A percentile compares a stretch with the other conserved stretches of the same genome.
These are phyloP conservation scores for Psilocybe azurescens DNA, from an alignment of 768 basidiomycete genomes.

Conservation along the genomic window DNA sequence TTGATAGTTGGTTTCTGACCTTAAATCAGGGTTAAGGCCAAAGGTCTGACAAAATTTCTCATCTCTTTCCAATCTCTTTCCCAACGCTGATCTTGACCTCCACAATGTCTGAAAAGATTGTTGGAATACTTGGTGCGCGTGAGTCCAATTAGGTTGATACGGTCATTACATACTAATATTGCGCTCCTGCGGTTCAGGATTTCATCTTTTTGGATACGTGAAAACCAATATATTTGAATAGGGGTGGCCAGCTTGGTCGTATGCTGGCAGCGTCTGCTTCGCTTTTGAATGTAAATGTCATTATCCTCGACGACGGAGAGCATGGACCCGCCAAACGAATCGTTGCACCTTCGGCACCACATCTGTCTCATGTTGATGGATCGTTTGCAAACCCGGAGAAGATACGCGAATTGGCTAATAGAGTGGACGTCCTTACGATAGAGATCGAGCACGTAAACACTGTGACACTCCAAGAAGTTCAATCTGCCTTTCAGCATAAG, in stretches of 20 bases:
- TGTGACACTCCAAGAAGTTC: constrained; percentile 67
- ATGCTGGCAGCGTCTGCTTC: constrained; percentile 95
- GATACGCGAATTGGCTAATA: constrained; percentile 78
- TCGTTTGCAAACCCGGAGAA: constrained; percentile 82
- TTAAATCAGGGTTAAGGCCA: constrained; percentile 6
- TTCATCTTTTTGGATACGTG: constrained; percentile 10
- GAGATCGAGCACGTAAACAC: constrained; percentile 98
- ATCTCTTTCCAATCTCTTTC: background rate
- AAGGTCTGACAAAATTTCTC: constrained; percentile 1
- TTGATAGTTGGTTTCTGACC: background rate
- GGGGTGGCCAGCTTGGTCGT: constrained; percentile 98
- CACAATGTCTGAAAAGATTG: constrained; percentile 48
- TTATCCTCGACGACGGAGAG: constrained; percentile 87
- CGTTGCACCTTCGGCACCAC: constrained; percentile 54
- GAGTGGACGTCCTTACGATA: constrained; percentile 88
- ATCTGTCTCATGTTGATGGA: constrained; percentile 79
- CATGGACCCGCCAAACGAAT: constrained; percentile 90
- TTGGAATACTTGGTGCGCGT: constrained; percentile 61
- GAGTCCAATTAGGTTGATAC: constrained; percentile 21
- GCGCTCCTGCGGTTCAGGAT: constrained; percentile 13
- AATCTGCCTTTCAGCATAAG: constrained; percentile 35
- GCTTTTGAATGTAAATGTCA: constrained; percentile 79
- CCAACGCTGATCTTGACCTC: background rate
- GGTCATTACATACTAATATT: constrained; percentile 8
- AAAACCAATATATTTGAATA: constrained; percentile 36